Conservation (phyloP, 257 asterid genomes). For the Scutellaria barbata region DNA sequence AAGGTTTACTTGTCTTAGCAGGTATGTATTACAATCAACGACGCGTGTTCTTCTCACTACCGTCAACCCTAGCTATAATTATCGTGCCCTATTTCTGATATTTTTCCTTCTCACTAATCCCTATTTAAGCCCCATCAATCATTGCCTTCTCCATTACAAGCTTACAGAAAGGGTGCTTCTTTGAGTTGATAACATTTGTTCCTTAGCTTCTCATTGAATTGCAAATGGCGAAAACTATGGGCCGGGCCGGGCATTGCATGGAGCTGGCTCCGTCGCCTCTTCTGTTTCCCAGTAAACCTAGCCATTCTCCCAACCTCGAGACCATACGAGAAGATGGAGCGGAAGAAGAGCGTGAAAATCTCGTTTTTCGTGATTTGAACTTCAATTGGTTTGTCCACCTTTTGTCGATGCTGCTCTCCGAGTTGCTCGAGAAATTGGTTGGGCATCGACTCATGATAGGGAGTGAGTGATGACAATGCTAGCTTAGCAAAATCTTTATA, state of each 20-base stretch:
- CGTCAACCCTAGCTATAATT: not conserved
- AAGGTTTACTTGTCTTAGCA: too few relatives aligned
- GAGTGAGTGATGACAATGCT: not conserved
- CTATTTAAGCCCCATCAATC: slow-evolving; percentile 6
- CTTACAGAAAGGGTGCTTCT: too few relatives aligned
- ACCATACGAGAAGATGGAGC: slow-evolving; percentile 48
- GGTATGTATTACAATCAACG: not conserved
- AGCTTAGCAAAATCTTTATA: too few relatives aligned
- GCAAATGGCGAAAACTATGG: slow-evolving; percentile 21
- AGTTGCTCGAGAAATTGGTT: slow-evolving; percentile 24
- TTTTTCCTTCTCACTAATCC: not conserved
- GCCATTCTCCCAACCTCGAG: slow-evolving; percentile 50
- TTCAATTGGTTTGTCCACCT: slow-evolving; percentile 11
- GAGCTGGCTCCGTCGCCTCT: slow-evolving; percentile 48
- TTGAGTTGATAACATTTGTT: too few relatives aligned
- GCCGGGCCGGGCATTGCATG: slow-evolving; percentile 31
- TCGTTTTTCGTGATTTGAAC: not conserved
- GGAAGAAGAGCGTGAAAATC: slow-evolving; percentile 32
- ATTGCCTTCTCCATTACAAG: not conserved
- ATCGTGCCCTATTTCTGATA: not conserved
- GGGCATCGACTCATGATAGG: too few relatives aligned
- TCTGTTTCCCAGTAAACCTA: slow-evolving; percentile 36
- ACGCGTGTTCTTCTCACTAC: slow-evolving; percentile 15
- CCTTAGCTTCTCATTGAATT: too few relatives aligned
- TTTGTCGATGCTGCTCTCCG: not conserved